Percentiles rank a stretch among this genome's conserved stretches.
These are phyloP conservation scores for Fremontodendron californicum DNA, from an alignment of 345 rosid species.

Conservation along the genomic window DNA sequence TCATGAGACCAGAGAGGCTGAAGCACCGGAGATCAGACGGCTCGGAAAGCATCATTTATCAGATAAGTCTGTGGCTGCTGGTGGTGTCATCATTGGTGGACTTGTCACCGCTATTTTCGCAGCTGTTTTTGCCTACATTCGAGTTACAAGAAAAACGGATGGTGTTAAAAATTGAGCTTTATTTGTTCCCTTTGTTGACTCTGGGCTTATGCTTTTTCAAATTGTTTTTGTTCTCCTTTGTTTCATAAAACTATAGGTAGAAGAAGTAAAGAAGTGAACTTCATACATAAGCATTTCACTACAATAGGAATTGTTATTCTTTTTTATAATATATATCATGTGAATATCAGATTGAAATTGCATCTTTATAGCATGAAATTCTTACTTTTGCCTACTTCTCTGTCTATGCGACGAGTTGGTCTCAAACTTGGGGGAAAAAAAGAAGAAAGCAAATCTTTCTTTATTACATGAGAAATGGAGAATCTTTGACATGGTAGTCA, in stretches of 20 bases:
- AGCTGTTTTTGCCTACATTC: slow-evolving; percentile 57
- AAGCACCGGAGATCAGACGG: slow-evolving; percentile 40
- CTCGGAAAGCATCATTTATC: slow-evolving; percentile 39
- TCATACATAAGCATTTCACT: neutral
- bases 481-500: neutral
- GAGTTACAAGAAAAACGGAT: slow-evolving; percentile 50
- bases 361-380: neutral
- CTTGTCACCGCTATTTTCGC: slow-evolving; percentile 56
- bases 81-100: slow-evolving; percentile 63
- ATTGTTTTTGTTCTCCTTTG: neutral
- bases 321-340: neutral
- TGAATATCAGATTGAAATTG: neutral
- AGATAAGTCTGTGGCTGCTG: slow-evolving; percentile 50
- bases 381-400: too few relatives aligned
- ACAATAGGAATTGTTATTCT: too few relatives aligned
- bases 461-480: neutral
- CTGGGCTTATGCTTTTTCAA: neutral
- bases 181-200: neutral
- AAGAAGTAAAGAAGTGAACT: neutral
- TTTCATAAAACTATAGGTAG: neutral
- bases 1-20: slow-evolving; percentile 21
- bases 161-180: slow-evolving; percentile 15
- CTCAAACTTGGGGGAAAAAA: neutral
- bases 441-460: neutral
- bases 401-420: neutral